Evolutionary conservation across 148 eudicot species (phyloP).

Genomic region (Polygonum maritimum): DNA sequence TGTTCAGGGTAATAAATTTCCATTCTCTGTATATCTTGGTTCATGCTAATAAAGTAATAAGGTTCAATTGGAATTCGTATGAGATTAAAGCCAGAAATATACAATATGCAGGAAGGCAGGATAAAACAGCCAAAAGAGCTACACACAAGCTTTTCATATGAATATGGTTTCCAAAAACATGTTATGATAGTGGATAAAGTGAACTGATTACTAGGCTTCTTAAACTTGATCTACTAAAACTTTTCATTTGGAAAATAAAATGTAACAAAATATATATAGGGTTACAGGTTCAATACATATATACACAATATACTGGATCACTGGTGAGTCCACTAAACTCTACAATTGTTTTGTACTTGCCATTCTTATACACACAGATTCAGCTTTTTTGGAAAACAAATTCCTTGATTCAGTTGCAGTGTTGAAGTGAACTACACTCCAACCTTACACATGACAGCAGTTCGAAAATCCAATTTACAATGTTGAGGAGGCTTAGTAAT

Average conservation of each 20-base stretch:
- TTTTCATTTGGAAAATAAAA: too few species aligned
- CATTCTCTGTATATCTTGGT: not conserved
- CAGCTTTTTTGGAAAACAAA: not conserved
- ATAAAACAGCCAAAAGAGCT: too few species aligned
- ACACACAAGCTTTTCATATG: too few species aligned
- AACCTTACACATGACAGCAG: slow-evolving; percentile 75
- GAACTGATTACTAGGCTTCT: too few species aligned
- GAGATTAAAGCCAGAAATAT: not conserved
- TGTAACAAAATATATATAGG: too few species aligned
- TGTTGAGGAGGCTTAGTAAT: slow-evolving; percentile 52
- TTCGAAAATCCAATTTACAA: slow-evolving; percentile 49
- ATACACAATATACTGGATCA: not conserved
- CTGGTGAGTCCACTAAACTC: not conserved
- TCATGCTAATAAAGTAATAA: not conserved
- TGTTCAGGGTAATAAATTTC: not conserved
- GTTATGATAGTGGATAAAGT: too few species aligned
- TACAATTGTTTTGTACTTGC: not conserved
- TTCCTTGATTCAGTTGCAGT: not conserved
- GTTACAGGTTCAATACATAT: not conserved
- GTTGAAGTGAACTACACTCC: slow-evolving; percentile 28
- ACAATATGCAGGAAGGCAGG: too few species aligned
- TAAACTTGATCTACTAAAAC: too few species aligned
- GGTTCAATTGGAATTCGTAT: not conserved
- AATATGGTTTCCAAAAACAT: too few species aligned
- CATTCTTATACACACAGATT: not conserved